Base-by-base conservation (phyloP, 345 rosid genomes). In the Boechera retrofracta region DNA sequence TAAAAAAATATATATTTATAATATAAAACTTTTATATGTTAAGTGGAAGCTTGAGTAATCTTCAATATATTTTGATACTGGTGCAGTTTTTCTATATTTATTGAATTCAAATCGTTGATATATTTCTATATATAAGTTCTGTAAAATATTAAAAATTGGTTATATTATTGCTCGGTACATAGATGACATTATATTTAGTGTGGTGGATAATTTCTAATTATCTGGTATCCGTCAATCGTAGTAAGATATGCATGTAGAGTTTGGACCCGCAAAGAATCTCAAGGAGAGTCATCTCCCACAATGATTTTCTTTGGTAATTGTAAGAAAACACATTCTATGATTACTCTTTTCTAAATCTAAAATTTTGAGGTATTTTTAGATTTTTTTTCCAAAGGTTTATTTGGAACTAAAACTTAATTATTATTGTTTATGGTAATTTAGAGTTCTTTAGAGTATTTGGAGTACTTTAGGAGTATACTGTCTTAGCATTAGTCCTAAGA, bases 401-500 rank as follows among this genome's bases (percentile, higher is more conserved):
- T 69, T 15, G 8, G 41, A 45, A 71, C 7, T 35, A 15, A 5
- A 31, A 21, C 28, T 44, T 18, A 31, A 10, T 42, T 42, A 11
- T 28, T 28, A 28, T 28, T 44, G 13, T 33, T 4, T 32, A 33
- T 45, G 26, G 38, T 48, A 48, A 29, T 69, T 53, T 69, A 29
- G 29, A 16, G 36, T 53, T 24, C 1, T 36, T 47, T 24, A 35
- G 2, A 7, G 28, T 49, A 7, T 47, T 47, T 39, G 48, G 13
- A 42, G 48, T 71, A 48, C 12, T 28, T 32, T 31, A 56, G 5
- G 3, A 1, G 4, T 28, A 55, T 33, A 15, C 16, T 31, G 6
- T 54, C 45, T 38, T 10, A 24, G 29, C 42, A 66, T 32, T 35
- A 49, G 57, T 66, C 71, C 42, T 48, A 48, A 49, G 6, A 63